Base-by-base conservation (phyloP, 176 grass and related monocot species). In the Oryza brachyantha region DNA sequence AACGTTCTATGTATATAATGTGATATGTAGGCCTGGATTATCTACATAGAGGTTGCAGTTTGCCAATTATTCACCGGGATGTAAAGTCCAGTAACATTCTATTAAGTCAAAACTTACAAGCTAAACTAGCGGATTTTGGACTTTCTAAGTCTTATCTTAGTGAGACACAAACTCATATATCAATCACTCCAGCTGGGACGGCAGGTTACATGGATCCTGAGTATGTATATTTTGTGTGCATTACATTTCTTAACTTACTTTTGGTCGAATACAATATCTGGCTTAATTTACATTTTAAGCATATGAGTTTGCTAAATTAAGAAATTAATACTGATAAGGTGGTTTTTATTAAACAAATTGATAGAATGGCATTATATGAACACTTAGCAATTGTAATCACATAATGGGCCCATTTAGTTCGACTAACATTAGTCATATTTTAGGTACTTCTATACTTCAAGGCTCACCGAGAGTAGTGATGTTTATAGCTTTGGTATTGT, bases 181-280 rank as follows among this genome's bases (percentile, higher is more conserved):
- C 66, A 14, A 59, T 8, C 5, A 41, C 76, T 58, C 28, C 79
- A 10, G 75, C 39, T 12, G 84, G 84, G 12, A 84, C 88, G 17
- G 6, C 48, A 2, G 84, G 84, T 25, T 87, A 80, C 62, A 61
- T 91, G 29, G 88, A 91, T 43, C 84, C 88, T 9, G 70, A 91
- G 88, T 87, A 90, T 50, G 65, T 70, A 8, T 50, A 13, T 35
- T 35, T 12, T 38, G 41, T 63, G 2, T 75, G 5, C 42, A 70
- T 43, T 16, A 52, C 29, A 10, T 69, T 36, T 68, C 69, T 10
- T 39, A 17, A 46, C 13, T 46, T 16, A 45, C 3, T 46, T 46
- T 46, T 46, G 3, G 17, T 46, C 13, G 13, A 46, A 16, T 46
- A 46, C 13, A 13, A 50, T 36, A 36, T 36, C 35, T 36, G 6